These are phyloP conservation scores for Tuber magnatum DNA, from an alignment of 495 filamentous ascomycete species.

Conservation along the genomic window DNA sequence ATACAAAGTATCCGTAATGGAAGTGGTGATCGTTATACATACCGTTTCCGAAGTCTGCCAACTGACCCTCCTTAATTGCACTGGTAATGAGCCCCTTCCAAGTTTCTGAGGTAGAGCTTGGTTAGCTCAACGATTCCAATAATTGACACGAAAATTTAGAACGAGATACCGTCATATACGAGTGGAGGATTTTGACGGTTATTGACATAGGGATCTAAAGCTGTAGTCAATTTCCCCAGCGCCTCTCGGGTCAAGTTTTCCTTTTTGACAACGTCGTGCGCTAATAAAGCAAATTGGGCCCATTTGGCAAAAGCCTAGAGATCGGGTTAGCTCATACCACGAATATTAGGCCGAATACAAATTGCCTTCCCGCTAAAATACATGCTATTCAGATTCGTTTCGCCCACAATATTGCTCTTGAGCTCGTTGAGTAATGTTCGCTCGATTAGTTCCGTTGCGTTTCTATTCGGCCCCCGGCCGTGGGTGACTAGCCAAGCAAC, in stretches of 20 bases:
- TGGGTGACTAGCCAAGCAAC: constrained; percentile 53
- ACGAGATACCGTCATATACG: constrained; percentile 59
- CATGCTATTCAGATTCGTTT: constrained; percentile 78
- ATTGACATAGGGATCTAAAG: constrained; percentile 66
- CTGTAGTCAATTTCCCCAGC: constrained; percentile 60
- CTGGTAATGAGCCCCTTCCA: constrained; percentile 85
- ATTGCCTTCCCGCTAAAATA: constrained; percentile 84
- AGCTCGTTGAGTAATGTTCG: constrained; percentile 57
- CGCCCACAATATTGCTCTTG: constrained; percentile 58
- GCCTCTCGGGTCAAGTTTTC: constrained; percentile 54
- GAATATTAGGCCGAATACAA: neutral
- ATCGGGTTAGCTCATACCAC: constrained; percentile 29
- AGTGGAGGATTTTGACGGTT: constrained; percentile 74
- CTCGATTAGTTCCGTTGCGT: constrained; percentile 48
- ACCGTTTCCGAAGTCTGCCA: constrained; percentile 40
- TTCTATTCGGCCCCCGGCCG: constrained; percentile 47
- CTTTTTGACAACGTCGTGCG: constrained; percentile 60
- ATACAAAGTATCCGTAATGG: constrained; percentile 75
- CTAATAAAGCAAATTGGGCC: constrained; percentile 62
- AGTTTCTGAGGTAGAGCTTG: constrained; percentile 49
- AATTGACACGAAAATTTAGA: neutral
- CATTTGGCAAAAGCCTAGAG: constrained; percentile 75
- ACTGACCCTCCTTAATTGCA: constrained; percentile 62
- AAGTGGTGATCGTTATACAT: constrained; percentile 98
- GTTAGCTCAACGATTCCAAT: constrained; percentile 63